Conservation (phyloP, 768 basidiomycete genomes). For the Brasilioporus rufonigricans region DNA sequence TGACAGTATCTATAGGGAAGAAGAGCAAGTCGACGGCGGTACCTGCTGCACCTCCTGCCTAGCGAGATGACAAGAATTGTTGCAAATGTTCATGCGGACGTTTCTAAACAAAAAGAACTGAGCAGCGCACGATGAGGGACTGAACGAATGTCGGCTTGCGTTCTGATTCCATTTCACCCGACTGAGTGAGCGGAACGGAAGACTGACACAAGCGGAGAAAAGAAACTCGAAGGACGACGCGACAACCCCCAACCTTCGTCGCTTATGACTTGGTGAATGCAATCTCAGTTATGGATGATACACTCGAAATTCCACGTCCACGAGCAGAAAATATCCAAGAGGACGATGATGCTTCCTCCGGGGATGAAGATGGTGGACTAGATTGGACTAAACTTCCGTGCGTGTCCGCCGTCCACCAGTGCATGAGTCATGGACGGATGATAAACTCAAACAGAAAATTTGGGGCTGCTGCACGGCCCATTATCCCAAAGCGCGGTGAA, state of each 20-base stretch:
- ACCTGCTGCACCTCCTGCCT: conserved; percentile 92
- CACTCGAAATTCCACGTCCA: conserved; percentile 43
- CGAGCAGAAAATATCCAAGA: conserved; percentile 15
- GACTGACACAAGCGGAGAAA: neutral
- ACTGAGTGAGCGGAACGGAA: conserved; percentile 9
- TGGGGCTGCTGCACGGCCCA: conserved; percentile 45
- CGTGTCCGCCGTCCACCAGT: conserved; percentile 11
- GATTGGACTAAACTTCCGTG: conserved; percentile 83
- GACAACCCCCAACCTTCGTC: neutral
- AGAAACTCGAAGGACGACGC: no score
- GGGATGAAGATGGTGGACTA: conserved; percentile 72
- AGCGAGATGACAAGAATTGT: conserved; percentile 7
- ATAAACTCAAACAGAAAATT: conserved; percentile 14
- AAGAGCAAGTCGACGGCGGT: conserved; percentile 93
- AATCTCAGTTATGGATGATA: conserved; percentile 55
- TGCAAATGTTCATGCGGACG: conserved; percentile 10
- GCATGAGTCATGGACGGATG: conserved; percentile 6
- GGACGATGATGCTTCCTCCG: conserved; percentile 51
- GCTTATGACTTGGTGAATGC: no score
- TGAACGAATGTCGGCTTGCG: conserved; percentile 43
- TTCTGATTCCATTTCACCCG: conserved; percentile 25
- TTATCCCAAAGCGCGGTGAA: conserved; percentile 94
- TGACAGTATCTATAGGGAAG: conserved; percentile 96
- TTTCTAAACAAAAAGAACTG: conserved; percentile 7
- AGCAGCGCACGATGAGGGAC: conserved; percentile 43